phyloP scores from a whole-genome alignment of 371 early-diverging fungal species.

The Apophysomyces elegans region DNA sequence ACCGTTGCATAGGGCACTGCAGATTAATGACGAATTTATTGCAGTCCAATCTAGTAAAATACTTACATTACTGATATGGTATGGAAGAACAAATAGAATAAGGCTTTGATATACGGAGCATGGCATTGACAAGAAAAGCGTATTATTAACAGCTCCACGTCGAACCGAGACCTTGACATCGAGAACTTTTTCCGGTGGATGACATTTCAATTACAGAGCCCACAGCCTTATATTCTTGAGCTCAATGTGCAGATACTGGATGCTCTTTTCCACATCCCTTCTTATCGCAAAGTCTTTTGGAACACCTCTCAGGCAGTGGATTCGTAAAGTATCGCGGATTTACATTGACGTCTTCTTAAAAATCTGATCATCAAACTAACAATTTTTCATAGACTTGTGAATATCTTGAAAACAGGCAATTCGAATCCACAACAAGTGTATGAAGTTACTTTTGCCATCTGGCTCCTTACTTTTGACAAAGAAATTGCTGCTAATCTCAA shows the following conservation, averaged over 20 bases:
- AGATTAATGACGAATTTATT: constrained; percentile 87
- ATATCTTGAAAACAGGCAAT: constrained; percentile 27
- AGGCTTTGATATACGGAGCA: background rate
- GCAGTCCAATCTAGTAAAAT: constrained; percentile 87
- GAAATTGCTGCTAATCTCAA: constrained; percentile 78
- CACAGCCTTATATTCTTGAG: constrained; percentile 78
- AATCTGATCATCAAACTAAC: background rate
- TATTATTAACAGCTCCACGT: constrained; percentile 29
- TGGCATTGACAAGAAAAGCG: background rate
- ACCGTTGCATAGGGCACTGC: constrained; percentile 61
- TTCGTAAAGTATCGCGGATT: constrained; percentile 29
- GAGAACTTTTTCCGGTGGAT: constrained; percentile 76
- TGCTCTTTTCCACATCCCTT: constrained; percentile 69
- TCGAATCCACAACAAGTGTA: constrained; percentile 88
- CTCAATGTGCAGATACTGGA: constrained; percentile 86
- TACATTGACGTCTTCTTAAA: background rate
- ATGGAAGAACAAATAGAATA: constrained; percentile 6
- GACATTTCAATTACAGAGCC: constrained; percentile 69
- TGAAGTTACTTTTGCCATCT: constrained; percentile 85
- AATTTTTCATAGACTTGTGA: constrained; percentile 23
- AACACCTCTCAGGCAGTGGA: constrained; percentile 62
- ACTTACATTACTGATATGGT: constrained; percentile 68
- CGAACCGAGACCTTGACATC: constrained; percentile 42
- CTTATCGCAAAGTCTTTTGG: constrained; percentile 72
- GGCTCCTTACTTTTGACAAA: constrained; percentile 85